Base-by-base conservation (phyloP, 2,329 filamentous ascomycete species). In the Ceratocystis lukuohia region DNA sequence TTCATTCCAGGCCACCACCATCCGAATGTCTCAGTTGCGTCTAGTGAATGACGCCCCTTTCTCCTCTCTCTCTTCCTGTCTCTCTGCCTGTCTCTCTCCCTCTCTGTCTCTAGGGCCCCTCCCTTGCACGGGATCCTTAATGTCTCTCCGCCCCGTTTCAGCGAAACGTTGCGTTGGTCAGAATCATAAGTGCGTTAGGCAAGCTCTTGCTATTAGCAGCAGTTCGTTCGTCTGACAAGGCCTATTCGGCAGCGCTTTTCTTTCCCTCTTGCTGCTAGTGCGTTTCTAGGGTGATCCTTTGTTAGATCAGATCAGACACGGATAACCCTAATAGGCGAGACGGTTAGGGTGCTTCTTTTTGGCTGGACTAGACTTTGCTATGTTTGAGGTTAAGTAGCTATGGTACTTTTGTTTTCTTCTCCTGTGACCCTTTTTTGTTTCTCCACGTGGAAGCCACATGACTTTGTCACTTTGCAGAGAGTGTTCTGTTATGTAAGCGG, bases 121-220 rank as follows among this genome's bases (percentile, higher is more conserved):
- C 46, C 53, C 53, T 59, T 30, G 25, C 53, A n/a, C n/a, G 53
- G 15, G 53, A 33, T 59, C 53, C 15, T 33, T 59, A n/a, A 10
- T 59, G 53, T 59, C 53, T 57, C 53, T 33, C 28, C 53, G n/a
- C 15, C 8, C 10, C 53, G 25, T 59, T 30, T 59, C 53, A 33
- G 53, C 28, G 53, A 59, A 59, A 59, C 53, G 53, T 59, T 59
- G 53, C 53, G 53, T 59, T 59, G 15, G 28, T 59, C 53, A 59
- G 53, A 59, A 59, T 30, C 17, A 17, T 59, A n/a, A 33, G 30
- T 30, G 53, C 28, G 25, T 33, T n/a, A 62, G 59, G 33, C 59
- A 62, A 37, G 28, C 37, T 59, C n/a, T 59, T 50, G 4, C 17
- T 37, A 7, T 20, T 33, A 15, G 25, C 3, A 25, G 20, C 2